These are phyloP conservation scores for Volvox reticuliferus DNA, from an alignment of 139 green algal genomes.

Conservation along the genomic window DNA sequence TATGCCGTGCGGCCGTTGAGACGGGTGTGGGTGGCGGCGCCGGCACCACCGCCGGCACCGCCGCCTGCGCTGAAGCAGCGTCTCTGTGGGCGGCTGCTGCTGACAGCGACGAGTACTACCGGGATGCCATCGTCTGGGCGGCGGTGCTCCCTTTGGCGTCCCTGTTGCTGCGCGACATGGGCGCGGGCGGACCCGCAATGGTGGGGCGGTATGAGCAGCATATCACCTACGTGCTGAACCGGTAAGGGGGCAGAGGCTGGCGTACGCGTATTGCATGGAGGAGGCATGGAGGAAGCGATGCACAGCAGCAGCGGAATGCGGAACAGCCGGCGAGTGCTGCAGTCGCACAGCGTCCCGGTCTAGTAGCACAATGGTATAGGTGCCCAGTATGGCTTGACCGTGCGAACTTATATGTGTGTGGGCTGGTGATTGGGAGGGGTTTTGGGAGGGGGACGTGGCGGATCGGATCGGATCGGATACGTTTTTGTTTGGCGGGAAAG, in stretches of 20 bases:
- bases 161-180: slow-evolving; percentile 19
- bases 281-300: background rate
- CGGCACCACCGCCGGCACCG: background rate
- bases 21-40: background rate
- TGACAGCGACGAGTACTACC: background rate
- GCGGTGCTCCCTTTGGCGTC: background rate
- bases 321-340: no score
- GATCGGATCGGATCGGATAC: background rate
- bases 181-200: background rate
- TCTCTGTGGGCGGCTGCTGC: background rate
- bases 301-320: no score
- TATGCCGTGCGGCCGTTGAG: slow-evolving; percentile 21
- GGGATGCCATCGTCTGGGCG: background rate
- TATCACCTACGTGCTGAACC: background rate
- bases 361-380: no score
- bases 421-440: background rate
- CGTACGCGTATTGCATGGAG: background rate
- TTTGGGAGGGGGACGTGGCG: background rate
- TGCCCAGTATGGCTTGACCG: no score
- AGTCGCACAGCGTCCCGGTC: no score
- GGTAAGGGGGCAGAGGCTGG: background rate
- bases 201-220: background rate
- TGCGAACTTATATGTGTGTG: background rate
- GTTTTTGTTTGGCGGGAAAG: no score
- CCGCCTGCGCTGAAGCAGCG: background rate